A percentile compares a stretch with the other conserved stretches of the same genome.
Conservation (phyloP, 257 asterid genomes). For the Jacaranda copaia region DNA sequence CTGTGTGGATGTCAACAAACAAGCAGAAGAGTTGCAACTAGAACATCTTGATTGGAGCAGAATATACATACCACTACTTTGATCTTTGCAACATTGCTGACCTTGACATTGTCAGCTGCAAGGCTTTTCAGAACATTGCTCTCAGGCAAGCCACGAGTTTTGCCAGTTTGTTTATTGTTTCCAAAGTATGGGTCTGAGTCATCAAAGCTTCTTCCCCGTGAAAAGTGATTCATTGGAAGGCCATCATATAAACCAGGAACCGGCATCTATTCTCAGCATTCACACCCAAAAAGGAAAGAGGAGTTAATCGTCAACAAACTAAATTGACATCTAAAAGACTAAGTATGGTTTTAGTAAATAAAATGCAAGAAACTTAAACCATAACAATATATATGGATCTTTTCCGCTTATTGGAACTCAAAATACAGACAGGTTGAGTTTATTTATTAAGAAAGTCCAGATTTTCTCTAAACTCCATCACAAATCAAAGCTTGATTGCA, state of each 20-base stretch:
- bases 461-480: background rate
- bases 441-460: background rate
- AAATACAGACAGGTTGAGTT: slow-evolving; percentile 2
- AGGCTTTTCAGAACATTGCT: slow-evolving; percentile 67
- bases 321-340: slow-evolving; percentile 7
- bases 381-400: background rate
- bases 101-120: slow-evolving; percentile 81
- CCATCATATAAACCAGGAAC: slow-evolving; percentile 69
- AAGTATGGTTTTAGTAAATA: background rate
- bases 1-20: background rate
- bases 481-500: background rate
- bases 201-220: slow-evolving; percentile 81
- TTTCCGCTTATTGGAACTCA: background rate
- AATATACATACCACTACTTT: slow-evolving; percentile 84
- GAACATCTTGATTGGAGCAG: slow-evolving; percentile 15
- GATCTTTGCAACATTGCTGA: slow-evolving; percentile 93
- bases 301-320: slow-evolving; percentile 20
- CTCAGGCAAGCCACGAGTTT: slow-evolving; percentile 70
- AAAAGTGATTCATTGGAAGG: slow-evolving; percentile 63
- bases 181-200: slow-evolving; percentile 71
- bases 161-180: slow-evolving; percentile 70
- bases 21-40: slow-evolving; percentile 20
- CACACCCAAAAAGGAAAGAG: slow-evolving; percentile 29
- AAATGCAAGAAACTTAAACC: background rate
- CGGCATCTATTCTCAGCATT: slow-evolving; percentile 56